Evolutionary conservation across 495 filamentous ascomycete species (phyloP).

Genomic region (Aspergillus sparsus): DNA sequence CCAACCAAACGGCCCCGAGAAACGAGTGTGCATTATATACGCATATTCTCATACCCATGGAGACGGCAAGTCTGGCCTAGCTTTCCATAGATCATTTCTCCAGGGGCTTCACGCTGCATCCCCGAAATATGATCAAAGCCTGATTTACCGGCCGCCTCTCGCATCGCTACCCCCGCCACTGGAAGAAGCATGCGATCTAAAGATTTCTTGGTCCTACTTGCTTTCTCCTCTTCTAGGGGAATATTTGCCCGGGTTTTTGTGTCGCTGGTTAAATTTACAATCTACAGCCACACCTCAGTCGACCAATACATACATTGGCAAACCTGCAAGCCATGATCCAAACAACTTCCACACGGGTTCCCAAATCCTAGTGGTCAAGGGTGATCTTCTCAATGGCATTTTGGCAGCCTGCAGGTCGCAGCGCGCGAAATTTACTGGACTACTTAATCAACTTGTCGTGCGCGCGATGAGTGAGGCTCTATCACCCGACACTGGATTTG

Average conservation of each 20-base stretch:
- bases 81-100: conserved; percentile 24
- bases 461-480: conserved; percentile 17
- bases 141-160: conserved; percentile 6
- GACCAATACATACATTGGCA: conserved; percentile 9
- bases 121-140: neutral
- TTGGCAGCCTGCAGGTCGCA: conserved; percentile 17
- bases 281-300: neutral
- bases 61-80: conserved; percentile 22
- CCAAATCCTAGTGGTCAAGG: conserved; percentile 13
- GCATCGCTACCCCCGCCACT: conserved; percentile 15
- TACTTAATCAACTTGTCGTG: conserved; percentile 22
- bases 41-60: conserved; percentile 26
- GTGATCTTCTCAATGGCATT: conserved; percentile 1
- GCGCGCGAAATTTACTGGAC: conserved; percentile 20
- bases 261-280: neutral
- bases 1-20: neutral
- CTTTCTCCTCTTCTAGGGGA: conserved; percentile 14
- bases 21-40: conserved; percentile 18
- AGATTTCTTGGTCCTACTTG: conserved; percentile 19
- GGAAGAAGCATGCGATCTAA: conserved; percentile 20
- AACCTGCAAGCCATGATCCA: conserved; percentile 12
- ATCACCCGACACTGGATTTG: neutral
- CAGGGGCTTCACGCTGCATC: conserved; percentile 13
- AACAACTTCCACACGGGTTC: conserved; percentile 14
- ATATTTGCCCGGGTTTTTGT: conserved; percentile 13